Evolutionary conservation across 78 protist species (phyloP), one percentile per base, ranked within the genome.

Genomic region (Dictyostelium citrinum): DNA sequence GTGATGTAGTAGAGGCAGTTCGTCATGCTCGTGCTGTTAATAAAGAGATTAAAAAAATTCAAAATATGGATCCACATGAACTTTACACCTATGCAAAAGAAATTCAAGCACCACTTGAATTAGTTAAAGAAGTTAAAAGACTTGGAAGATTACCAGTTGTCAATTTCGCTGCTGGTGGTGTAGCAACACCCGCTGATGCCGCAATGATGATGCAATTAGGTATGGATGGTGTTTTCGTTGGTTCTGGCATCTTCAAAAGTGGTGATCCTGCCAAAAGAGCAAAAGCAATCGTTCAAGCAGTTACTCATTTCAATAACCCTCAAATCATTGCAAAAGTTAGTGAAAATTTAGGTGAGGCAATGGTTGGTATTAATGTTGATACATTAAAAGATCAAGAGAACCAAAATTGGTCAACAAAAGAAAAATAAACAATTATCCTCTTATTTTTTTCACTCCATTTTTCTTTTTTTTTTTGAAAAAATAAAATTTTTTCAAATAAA

Each of bases 141-240:
- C 74, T 97, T 3, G 98, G 98, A 45, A 90, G 98, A n/a, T 92
- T 98, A 61, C 99, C 99, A 41, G 99, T 98, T n/a, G 98, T 97
- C 76, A 97, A 97, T 93, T 98, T 98, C 74, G 99, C 99, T 24
- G 99, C 99, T 27, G 99, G 99, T 71, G 99, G 99, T 74, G 95
- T 98, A 17, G 99, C 99, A 7, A 98, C 99, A 0, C 99, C 99
- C 24, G 99, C 99, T 1, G 99, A 98, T 37, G 99, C 98, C 0
- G 98, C 99, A 9, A 29, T 98, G 74, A 96, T 97, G 98, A 98
- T 98, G 99, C 99, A 98, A 95, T 75, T 98, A 8, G 99, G 98
- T 24, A 91, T 97, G 95, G 99, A 98, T 74, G 99, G 99, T 75
- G 99, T 98, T 45, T 98, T 98, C 75, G 99, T 98, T 16, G 99